Evolutionary conservation across 2,329 filamentous ascomycete genomes (phyloP), one percentile per base, ranked within the genome.

Genomic region (Aspergillus quadrilineatus): DNA sequence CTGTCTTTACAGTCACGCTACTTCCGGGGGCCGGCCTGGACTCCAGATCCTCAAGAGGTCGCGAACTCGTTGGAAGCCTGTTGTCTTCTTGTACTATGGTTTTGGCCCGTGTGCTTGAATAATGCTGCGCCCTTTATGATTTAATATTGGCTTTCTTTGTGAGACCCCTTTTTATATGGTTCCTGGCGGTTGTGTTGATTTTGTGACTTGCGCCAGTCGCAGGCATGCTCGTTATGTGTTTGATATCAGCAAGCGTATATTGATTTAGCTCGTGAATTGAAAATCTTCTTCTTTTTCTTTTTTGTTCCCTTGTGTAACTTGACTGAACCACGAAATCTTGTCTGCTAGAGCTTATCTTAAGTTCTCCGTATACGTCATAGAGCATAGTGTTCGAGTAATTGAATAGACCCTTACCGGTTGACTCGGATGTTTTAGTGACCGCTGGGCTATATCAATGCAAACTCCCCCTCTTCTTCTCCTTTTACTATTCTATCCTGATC

Each of bases 191-290:
- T 45, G 26, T 56, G 52, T 66, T 67, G 61, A 58, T 63, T 61
- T 50, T 17, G 55, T 57, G 54, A 59, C 59, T 60, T 53, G 55
- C 55, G 55, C 55, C 54, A 59, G 60, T 64, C 60, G 60, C 59
- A 58, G 59, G 56, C 57, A 58, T 61, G 60, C 43, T 51, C 42
- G 45, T 61, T 48, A 43, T 55, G 6, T 58, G 50, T 59, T 59
- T 58, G 55, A 64, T 66, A 64, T 66, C 63, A 64, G 63, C 59
- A 61, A 66, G 61, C 60, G 61, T 54, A 7, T 34, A 57, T 60
- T 56, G 39, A 50, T 55, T 58, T 30, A 44, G 57, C 53, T 50
- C 47, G 49, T 46, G 34, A 61, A 63, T 58, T 50, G 51, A 61
- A 64, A 22, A 22, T 22, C 22, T 22, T 22, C 53, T 53, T 48